Evolutionary conservation across 345 rosid species (phyloP).

Genomic region (Hibiscus trionum): DNA sequence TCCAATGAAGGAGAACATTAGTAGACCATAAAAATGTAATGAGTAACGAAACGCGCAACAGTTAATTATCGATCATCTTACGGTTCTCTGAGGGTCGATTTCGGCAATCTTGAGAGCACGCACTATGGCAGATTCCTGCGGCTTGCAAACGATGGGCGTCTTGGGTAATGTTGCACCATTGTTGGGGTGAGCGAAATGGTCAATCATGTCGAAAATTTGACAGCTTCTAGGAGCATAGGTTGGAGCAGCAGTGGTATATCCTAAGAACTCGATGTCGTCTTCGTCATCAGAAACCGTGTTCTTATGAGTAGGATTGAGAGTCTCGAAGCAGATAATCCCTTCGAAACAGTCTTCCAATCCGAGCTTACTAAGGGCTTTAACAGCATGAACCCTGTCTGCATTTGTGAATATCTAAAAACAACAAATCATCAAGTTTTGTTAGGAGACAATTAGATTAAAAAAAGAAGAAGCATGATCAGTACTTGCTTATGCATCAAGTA

Average conservation of each 20-base stretch:
- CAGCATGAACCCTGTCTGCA: constrained; percentile 74
- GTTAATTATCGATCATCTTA: constrained; percentile 16
- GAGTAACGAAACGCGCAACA: neutral
- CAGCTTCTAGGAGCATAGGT: neutral
- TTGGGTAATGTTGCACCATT: constrained; percentile 33
- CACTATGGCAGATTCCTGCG: constrained; percentile 49
- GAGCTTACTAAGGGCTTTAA: constrained; percentile 53
- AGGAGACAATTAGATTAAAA: neutral
- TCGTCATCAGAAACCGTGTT: constrained; percentile 36
- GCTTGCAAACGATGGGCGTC: constrained; percentile 61
- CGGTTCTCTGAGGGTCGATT: constrained; percentile 56
- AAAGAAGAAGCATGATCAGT: neutral
- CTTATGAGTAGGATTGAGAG: constrained; percentile 55
- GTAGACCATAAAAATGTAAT: neutral
- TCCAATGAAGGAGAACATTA: neutral
- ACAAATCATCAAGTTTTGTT: neutral
- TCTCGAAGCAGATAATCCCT: constrained; percentile 93
- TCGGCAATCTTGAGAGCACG: constrained; percentile 47
- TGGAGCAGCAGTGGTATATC: constrained; percentile 16
- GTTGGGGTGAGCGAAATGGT: constrained; percentile 38
- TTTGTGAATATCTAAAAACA: constrained; percentile 73
- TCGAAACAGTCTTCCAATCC: constrained; percentile 90
- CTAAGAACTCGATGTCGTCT: constrained; percentile 40
- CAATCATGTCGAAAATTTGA: constrained; percentile 44
- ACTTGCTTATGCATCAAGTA: neutral